Percentiles rank a stretch among this genome's conserved stretches.
Conservation (phyloP, 2,329 filamentous ascomycete genomes). For the Chaetomiaceae sp. region DNA sequence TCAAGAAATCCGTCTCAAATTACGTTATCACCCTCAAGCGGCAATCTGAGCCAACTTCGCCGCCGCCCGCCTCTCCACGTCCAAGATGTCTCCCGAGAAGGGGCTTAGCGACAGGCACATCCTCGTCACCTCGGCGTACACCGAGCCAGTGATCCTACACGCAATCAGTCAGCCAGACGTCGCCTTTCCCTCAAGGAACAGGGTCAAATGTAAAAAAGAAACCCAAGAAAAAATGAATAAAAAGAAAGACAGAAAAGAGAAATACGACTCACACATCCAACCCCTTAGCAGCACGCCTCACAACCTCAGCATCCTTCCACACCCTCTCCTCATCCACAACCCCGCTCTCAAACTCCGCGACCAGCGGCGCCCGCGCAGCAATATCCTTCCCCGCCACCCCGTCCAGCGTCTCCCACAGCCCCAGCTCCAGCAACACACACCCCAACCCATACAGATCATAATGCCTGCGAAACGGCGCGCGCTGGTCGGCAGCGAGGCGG, state of each 20-base stretch:
- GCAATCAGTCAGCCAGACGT: background rate
- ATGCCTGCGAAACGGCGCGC: background rate
- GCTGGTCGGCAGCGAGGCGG: background rate
- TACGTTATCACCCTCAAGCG: constrained; percentile 1
- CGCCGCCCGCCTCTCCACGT: constrained; percentile 8
- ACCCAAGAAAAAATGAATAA: background rate
- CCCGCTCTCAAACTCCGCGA: background rate
- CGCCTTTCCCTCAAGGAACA: background rate
- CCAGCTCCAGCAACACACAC: constrained; percentile 13
- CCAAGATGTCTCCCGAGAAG: constrained; percentile 1
- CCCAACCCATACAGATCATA: constrained; percentile 11
- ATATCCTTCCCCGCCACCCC: constrained; percentile 4
- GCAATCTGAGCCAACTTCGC: constrained; percentile 3
- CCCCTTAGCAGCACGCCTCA: constrained; percentile 4
- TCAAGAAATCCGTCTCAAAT: no score
- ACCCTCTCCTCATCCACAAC: background rate
- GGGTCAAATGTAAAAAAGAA: background rate
- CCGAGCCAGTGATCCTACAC: constrained; percentile 8
- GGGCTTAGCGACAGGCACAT: constrained; percentile 1
- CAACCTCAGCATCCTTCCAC: constrained; percentile 7
- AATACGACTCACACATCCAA: constrained; percentile 11
- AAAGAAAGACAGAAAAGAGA: background rate
- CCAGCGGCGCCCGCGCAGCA: constrained; percentile 1
- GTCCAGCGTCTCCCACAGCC: constrained; percentile 15
- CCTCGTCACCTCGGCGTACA: constrained; percentile 13